These are phyloP conservation scores for Malus asiatica DNA, from an alignment of 306 rosid genomes.

Conservation along the genomic window DNA sequence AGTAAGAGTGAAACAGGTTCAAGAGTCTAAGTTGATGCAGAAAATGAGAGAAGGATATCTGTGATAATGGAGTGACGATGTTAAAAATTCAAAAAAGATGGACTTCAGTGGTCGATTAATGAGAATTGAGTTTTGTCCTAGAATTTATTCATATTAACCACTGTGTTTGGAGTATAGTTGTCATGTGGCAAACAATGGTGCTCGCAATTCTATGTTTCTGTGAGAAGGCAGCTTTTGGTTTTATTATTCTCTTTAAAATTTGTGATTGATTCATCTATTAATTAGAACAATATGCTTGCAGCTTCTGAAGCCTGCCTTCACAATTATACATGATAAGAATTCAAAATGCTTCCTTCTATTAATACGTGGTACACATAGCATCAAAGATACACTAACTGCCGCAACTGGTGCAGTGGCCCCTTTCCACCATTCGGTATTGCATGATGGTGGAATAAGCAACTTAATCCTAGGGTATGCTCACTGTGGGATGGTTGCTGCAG, in stretches of 20 bases:
- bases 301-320: slow-evolving; percentile 96
- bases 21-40: background rate
- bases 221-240: background rate
- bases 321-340: slow-evolving; percentile 60
- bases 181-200: background rate
- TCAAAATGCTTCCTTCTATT: slow-evolving; percentile 82
- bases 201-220: background rate
- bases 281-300: slow-evolving; percentile 32
- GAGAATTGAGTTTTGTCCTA: background rate
- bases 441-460: slow-evolving; percentile 94
- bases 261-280: slow-evolving; percentile 16
- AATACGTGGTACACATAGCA: slow-evolving; percentile 97
- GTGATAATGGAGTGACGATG: background rate
- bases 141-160: background rate
- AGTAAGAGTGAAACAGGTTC: background rate
- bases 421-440: slow-evolving; percentile 85
- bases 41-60: background rate
- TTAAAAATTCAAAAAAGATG: background rate
- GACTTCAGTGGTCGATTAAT: background rate
- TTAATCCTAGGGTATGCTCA: slow-evolving; percentile 94
- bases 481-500: slow-evolving; percentile 99
- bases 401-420: slow-evolving; percentile 97
- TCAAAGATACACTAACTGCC: slow-evolving; percentile 93
- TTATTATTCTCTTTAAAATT: background rate
- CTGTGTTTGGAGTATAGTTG: background rate